phyloP scores from a whole-genome alignment of 306 rosid species.

The Pterocarpus macrocarpus region DNA sequence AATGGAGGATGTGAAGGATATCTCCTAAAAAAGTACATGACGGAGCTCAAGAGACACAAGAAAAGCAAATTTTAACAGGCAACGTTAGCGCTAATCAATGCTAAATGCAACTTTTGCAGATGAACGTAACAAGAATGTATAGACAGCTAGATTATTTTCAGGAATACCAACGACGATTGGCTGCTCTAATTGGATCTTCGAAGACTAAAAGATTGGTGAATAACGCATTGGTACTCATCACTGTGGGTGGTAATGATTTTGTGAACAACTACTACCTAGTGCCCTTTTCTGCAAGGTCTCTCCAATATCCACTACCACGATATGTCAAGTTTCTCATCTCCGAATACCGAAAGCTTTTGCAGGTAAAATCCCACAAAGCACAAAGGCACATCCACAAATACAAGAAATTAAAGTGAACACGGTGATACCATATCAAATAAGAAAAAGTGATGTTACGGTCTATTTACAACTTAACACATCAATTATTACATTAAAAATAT shows the following conservation, averaged over 20 bases:
- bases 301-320: constrained; percentile 55
- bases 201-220: constrained; percentile 53
- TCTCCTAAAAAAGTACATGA: no score
- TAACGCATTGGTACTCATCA: constrained; percentile 64
- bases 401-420: no score
- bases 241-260: constrained; percentile 72
- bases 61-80: no score
- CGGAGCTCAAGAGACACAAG: no score
- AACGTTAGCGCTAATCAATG: no score
- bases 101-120: constrained; percentile 48
- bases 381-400: no score
- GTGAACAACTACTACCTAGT: constrained; percentile 74
- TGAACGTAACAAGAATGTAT: constrained; percentile 62
- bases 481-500: no score
- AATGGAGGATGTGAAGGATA: no score
- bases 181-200: constrained; percentile 47
- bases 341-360: constrained; percentile 59
- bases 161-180: constrained; percentile 62
- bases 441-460: neutral
- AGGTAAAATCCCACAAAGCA: constrained; percentile 47
- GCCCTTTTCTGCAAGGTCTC: constrained; percentile 65
- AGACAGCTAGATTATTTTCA: constrained; percentile 61
- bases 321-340: constrained; percentile 66
- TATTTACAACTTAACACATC: neutral
- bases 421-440: no score